A percentile compares a stretch with the other conserved stretches of the same genome.
Evolutionary conservation across 768 basidiomycete species (phyloP).

Genomic region (Boletus fagicola): DNA sequence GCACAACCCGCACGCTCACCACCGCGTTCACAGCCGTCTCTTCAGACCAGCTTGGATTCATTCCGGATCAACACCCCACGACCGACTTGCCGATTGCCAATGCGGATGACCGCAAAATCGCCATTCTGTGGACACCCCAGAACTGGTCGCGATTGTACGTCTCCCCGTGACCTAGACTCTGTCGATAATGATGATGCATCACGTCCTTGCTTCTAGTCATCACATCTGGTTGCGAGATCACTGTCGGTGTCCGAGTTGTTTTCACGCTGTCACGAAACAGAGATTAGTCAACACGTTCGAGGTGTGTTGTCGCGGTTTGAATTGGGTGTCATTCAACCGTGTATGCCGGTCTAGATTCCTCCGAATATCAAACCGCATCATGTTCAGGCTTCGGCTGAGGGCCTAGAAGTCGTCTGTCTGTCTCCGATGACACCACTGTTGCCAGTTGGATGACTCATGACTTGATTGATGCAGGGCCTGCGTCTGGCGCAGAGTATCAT

Average conservation of each 20-base stretch:
- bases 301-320: constrained; percentile 38
- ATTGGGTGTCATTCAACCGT: not conserved
- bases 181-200: not conserved
- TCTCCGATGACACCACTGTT: constrained; percentile 3
- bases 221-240: constrained; percentile 92
- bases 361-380: constrained; percentile 62
- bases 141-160: constrained; percentile 79
- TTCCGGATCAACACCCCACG: constrained; percentile 11
- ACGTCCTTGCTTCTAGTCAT: constrained; percentile 54
- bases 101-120: constrained; percentile 58
- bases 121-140: constrained; percentile 70
- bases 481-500: constrained; percentile 48
- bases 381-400: constrained; percentile 55
- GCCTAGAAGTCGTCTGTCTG: constrained; percentile 76
- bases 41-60: constrained; percentile 32
- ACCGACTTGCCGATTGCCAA: constrained; percentile 51
- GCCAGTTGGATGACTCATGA: not conserved
- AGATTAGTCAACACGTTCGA: constrained; percentile 84
- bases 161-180: not conserved
- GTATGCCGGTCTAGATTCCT: constrained; percentile 58
- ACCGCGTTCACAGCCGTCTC: constrained; percentile 11
- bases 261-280: constrained; percentile 87
- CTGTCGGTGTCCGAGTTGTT: constrained; percentile 84
- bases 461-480: constrained; percentile 21
- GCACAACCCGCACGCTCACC: constrained; percentile 3